Evolutionary conservation across 2,329 filamentous ascomycete species (phyloP).

Genomic region (Phaeosphaeria sp.): DNA sequence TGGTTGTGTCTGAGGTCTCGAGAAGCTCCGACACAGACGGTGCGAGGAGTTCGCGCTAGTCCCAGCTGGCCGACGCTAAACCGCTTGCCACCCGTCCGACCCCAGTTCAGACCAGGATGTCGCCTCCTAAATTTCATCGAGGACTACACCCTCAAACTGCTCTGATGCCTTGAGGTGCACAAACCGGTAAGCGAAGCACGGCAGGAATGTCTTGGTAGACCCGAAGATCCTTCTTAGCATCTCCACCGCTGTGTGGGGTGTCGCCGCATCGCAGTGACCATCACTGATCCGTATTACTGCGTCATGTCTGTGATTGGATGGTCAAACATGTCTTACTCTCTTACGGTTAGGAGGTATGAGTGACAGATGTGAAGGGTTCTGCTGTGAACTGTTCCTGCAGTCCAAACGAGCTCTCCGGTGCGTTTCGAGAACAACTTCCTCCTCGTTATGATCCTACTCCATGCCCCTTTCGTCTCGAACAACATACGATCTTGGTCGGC

Average conservation of each 20-base stretch:
- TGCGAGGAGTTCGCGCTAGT: slow-evolving; percentile 31
- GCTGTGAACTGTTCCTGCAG: slow-evolving; percentile 18
- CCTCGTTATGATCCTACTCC: slow-evolving; percentile 5
- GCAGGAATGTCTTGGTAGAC: slow-evolving; percentile 30
- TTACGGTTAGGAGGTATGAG: slow-evolving; percentile 10
- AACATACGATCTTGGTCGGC: slow-evolving; percentile 1
- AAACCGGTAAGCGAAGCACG: slow-evolving; percentile 33
- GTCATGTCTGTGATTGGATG: background rate
- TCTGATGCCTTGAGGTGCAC: slow-evolving; percentile 41
- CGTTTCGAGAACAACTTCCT: slow-evolving; percentile 8
- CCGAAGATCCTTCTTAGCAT: slow-evolving; percentile 18
- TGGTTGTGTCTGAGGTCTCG: slow-evolving; percentile 40
- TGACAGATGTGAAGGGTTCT: slow-evolving; percentile 27
- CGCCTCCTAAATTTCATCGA: slow-evolving; percentile 31
- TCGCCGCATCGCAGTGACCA: slow-evolving; percentile 8
- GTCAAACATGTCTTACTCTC: slow-evolving; percentile 1
- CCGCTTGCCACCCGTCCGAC: slow-evolving; percentile 14
- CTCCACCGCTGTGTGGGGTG: slow-evolving; percentile 7
- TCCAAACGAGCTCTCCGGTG: slow-evolving; percentile 13
- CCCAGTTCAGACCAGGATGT: slow-evolving; percentile 17
- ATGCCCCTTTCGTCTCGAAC: slow-evolving; percentile 12
- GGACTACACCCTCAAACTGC: slow-evolving; percentile 38
- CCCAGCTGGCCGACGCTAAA: slow-evolving; percentile 17
- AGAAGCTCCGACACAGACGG: slow-evolving; percentile 34
- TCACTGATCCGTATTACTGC: slow-evolving; percentile 5